Evolutionary conservation across 441 rosid genomes (phyloP), one percentile per base, ranked within the genome.

Genomic region (Populus tomentosa): DNA sequence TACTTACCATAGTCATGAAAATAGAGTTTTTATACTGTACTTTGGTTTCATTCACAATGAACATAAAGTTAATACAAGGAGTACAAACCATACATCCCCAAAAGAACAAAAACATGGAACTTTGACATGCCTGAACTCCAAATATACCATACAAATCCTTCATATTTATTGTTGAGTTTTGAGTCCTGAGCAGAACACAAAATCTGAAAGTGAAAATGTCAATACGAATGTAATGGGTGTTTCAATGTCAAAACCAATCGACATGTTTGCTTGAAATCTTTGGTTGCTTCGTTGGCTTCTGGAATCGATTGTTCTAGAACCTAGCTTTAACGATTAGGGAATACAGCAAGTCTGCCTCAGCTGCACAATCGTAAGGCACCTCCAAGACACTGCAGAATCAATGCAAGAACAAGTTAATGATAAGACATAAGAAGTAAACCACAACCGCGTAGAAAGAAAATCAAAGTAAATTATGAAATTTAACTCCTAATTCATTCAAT

Each of bases 301-400:
- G 88, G 80, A 83, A 91, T 62, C 93, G 88, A 82, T 88, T 93
- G 81, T 92, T 95, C 86, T 92, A 93, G 7, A 88, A 92, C 83
- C 80, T 87, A 7, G 94, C 95, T 89, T 95, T 84, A 21, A 82
- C 83, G 10, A 89, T 88, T 16, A 92, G 88, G 33, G 88, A 88
- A 80, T 88, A 89, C 9, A 88, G 90, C 86, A 92, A 80, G 81
- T 92, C 96, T 65, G 94, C 88, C 84, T 90, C 96, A 0, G 91
- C 95, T 21, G 96, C 89, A 82, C 75, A 75, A 79, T 95, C 97
- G n/a, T 84, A 93, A 2, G 97, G 93, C 33, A 77, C 80, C 35
- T 81, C 77, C 82, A 90, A 74, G 71, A 93, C 84, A 74, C 92
- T 90, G 84, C 74, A 85, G 82, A 40, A 50, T 8, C 35, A 46